phyloP scores from a whole-genome alignment of 2,329 filamentous ascomycete species.

The Aspergillus sp. region DNA sequence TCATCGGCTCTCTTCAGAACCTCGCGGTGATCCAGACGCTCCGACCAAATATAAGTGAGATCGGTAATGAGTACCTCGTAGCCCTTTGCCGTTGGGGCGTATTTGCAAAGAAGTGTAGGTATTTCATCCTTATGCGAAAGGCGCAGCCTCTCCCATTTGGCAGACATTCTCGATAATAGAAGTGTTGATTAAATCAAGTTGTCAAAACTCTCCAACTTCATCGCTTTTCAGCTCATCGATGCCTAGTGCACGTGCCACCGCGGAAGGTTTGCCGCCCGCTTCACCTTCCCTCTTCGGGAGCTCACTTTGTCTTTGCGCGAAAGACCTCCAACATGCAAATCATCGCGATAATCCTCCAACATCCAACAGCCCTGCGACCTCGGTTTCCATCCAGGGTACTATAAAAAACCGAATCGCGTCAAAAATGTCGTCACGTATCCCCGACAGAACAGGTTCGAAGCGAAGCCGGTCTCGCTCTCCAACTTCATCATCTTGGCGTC shows the following conservation, averaged over 20 bases:
- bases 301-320: no score
- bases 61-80: conserved; percentile 56
- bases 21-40: conserved; percentile 40
- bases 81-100: conserved; percentile 27
- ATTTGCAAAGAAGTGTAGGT: conserved; percentile 38
- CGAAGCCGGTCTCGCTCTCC: conserved; percentile 40
- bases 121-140: conserved; percentile 15
- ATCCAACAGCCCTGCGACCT: conserved; percentile 5
- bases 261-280: conserved; percentile 20
- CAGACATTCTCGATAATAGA: conserved; percentile 20
- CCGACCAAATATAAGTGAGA: conserved; percentile 54
- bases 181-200: no score
- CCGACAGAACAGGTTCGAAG: conserved; percentile 31
- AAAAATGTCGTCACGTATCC: conserved; percentile 28
- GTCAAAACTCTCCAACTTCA: no score
- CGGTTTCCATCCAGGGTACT: not conserved
- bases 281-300: conserved; percentile 13
- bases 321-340: conserved; percentile 3
- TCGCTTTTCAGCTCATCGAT: no score
- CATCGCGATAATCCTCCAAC: no score
- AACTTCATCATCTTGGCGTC: conserved; percentile 37
- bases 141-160: conserved; percentile 32
- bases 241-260: conserved; percentile 12
- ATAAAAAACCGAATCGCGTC: not conserved
- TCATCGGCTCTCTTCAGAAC: conserved; percentile 47